A percentile compares a stretch with the other conserved stretches of the same genome.
These are phyloP conservation scores for Odonthalia washingtoniensis DNA, from an alignment of 31 red algal genomes.

Conservation along the genomic window DNA sequence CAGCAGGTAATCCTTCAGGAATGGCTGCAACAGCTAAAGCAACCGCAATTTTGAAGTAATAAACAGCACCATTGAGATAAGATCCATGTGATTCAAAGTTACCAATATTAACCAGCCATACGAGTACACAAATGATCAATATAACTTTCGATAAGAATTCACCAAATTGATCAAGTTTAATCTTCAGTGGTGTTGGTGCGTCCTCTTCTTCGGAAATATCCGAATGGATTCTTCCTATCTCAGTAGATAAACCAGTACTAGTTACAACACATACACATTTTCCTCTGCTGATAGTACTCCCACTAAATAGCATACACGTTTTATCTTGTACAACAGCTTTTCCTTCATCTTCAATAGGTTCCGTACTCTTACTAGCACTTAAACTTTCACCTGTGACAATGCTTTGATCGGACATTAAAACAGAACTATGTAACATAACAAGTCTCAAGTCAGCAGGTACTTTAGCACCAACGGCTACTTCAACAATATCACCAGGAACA, in stretches of 20 bases:
- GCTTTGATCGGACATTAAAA: constrained; percentile 91
- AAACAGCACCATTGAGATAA: constrained; percentile 82
- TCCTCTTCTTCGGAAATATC: constrained; percentile 81
- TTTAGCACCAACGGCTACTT: constrained; percentile 84
- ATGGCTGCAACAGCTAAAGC: constrained; percentile 97
- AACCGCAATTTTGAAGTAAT: constrained; percentile 99
- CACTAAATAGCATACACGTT: constrained; percentile 91
- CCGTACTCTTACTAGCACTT: constrained; percentile 72
- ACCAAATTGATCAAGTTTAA: constrained; percentile 94
- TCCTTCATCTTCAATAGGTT: constrained; percentile 53
- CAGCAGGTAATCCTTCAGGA: constrained; percentile 97
- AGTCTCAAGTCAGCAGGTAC: constrained; percentile 96
- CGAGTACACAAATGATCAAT: constrained; percentile 89
- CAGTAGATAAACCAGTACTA: constrained; percentile 80
- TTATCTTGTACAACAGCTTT: constrained; percentile 93
- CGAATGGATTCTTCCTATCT: constrained; percentile 93
- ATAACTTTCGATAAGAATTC: constrained; percentile 91
- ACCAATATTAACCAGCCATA: constrained; percentile 94
- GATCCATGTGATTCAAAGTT: constrained; percentile 92
- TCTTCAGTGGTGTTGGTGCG: constrained; percentile 84
- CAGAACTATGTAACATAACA: constrained; percentile 73
- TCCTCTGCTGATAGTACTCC: constrained; percentile 85
- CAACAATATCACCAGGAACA: constrained; percentile 98
- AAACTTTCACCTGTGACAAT: constrained; percentile 95
- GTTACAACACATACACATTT: constrained; percentile 81